Evolutionary conservation across 2,329 filamentous ascomycete species (phyloP).

Genomic region (Lasiodiplodia citricola): DNA sequence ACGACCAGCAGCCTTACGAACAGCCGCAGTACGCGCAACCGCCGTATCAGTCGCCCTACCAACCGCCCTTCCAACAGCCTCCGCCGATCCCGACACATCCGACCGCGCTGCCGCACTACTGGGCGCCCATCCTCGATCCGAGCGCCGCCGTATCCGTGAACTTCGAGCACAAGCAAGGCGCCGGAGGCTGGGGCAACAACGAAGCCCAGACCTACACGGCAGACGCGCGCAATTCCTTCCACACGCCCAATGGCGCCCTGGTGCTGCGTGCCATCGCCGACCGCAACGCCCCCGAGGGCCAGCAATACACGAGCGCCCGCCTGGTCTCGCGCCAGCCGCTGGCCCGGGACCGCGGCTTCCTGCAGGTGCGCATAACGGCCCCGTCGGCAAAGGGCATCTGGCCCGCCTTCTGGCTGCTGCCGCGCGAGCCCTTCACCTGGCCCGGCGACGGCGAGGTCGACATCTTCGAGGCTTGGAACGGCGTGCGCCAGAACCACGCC

Average conservation of each 20-base stretch:
- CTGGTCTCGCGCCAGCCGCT: slow-evolving; percentile 61
- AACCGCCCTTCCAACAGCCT: slow-evolving; percentile 33
- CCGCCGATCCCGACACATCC: slow-evolving; percentile 38
- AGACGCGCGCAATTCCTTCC: slow-evolving; percentile 58
- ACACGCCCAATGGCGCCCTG: slow-evolving; percentile 58
- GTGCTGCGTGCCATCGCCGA: slow-evolving; percentile 59
- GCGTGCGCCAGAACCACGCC: slow-evolving; percentile 59
- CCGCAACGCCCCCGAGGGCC: slow-evolving; percentile 37
- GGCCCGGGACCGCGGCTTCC: slow-evolving; percentile 56
- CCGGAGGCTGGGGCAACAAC: slow-evolving; percentile 67
- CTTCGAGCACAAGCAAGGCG: slow-evolving; percentile 62
- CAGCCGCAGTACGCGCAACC: slow-evolving; percentile 38
- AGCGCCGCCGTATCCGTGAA: slow-evolving; percentile 54
- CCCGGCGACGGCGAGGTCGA: slow-evolving; percentile 65
- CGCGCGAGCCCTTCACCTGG: slow-evolving; percentile 63
- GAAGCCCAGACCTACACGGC: slow-evolving; percentile 64
- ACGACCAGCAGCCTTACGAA: slow-evolving; percentile 32
- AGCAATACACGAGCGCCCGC: slow-evolving; percentile 61
- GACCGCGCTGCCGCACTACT: slow-evolving; percentile 50
- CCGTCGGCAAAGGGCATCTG: slow-evolving; percentile 64
- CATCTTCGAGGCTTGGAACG: slow-evolving; percentile 68
- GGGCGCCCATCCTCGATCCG: slow-evolving; percentile 58
- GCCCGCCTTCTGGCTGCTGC: slow-evolving; percentile 68
- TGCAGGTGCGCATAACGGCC: slow-evolving; percentile 58
- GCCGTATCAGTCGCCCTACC: slow-evolving; percentile 28